Base-by-base conservation (phyloP, 805 yeast genomes). In the Yamadazyma endophytica region DNA sequence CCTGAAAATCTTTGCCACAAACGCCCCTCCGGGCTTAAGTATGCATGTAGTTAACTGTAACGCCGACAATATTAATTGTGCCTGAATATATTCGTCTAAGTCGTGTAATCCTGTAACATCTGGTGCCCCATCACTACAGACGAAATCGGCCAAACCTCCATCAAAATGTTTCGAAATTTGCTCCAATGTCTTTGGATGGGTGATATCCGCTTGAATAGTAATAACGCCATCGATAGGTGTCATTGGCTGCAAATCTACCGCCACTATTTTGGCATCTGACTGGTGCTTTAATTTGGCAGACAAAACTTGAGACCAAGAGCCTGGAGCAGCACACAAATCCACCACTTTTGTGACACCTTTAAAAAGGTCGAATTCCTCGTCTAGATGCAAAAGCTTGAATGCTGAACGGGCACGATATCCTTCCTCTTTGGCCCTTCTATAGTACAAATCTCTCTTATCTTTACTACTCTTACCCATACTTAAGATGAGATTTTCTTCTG, bases 351-450 rank as follows among this genome's bases (percentile, higher is more conserved):
- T 70, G 21, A 88, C 78, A 24, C 77, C 82, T 30, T 77, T 70
- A 35, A 92, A 76, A 21, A 88, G 73, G 40, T 83, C 81, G 54
- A 90, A 92, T 54, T 92, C 89, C 35, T 90, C 96, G 49, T 92
- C 82, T 28, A 92, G 63, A 54, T 92, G 98, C 3, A 92, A 68
- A 8, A 92, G 71, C 54, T 92, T 92, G 68, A 87, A 92, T 0
- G 98, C 98, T 0, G 97, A 88, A 25, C 98, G 69, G 2, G 98
- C 98, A 47, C 98, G 70, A 85, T 94, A 92, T 9, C 98, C 98
- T 56, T 89, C 94, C 54, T 92, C 98, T 52, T 92, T 92, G 35
- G 98, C 98, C 53, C 85, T 80, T 57, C 98, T 47, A 47, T 85
- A 86, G 61, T 89, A 90, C 36, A 89, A 61, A 58, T 89, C 97